These are phyloP conservation scores for Mortierella sp. DNA, from an alignment of 371 early-diverging fungal genomes.

Conservation along the genomic window DNA sequence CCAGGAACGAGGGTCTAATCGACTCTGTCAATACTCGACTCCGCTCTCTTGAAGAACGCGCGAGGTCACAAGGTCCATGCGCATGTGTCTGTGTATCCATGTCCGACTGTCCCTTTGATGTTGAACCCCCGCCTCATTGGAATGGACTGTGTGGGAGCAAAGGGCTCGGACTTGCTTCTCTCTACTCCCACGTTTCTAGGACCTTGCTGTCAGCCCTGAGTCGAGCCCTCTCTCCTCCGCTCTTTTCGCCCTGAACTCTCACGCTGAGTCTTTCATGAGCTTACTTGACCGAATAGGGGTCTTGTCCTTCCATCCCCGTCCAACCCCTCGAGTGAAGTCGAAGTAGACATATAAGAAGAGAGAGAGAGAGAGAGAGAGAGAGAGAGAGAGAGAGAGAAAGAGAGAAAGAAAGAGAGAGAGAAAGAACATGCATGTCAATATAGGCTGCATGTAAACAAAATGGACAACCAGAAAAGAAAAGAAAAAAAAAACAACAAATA, in stretches of 20 bases:
- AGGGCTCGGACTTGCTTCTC: background rate
- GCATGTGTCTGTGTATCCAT: background rate
- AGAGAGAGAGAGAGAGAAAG: no score
- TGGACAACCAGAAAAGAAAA: no score
- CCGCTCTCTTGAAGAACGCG: background rate
- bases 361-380: no score
- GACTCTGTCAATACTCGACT: no score
- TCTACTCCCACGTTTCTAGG: background rate
- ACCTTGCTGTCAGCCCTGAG: background rate
- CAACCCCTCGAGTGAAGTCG: no score
- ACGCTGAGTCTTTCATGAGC: background rate
- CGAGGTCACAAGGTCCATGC: background rate
- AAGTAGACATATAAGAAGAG: no score
- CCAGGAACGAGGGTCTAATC: background rate
- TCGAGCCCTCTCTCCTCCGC: background rate
- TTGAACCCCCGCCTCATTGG: background rate
- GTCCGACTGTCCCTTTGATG: background rate
- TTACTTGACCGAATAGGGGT: background rate
- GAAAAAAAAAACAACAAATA: no score
- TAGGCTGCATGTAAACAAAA: no score
- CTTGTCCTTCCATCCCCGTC: no score
- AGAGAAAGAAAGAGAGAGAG: no score
- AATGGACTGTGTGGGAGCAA: conserved; percentile 2
- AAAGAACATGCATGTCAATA: no score
- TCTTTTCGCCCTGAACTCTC: background rate